Evolutionary conservation across 805 yeast species (phyloP), one percentile per base, ranked within the genome.

Genomic region (Candida methanosorbosa): DNA sequence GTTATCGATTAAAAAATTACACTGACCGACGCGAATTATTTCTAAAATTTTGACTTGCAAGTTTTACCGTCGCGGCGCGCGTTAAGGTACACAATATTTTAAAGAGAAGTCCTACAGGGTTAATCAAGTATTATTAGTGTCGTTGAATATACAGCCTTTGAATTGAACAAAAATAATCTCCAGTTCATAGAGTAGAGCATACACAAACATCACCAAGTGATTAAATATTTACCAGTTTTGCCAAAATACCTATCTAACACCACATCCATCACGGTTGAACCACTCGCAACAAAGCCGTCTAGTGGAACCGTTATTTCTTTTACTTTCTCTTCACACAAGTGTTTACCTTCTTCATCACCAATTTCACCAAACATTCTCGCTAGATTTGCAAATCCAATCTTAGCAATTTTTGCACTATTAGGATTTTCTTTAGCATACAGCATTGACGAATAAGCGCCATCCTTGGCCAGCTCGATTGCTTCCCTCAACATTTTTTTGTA

Each of bases 401-500:
- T 62, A 2, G 66, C 49, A 14, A 68, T 56, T 29, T 56, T 49
- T 2, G 71, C 70, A 32, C 59, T 46, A 30, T 58, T 57, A 30
- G 48, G 48, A 37, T 59, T 63, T 9, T 52, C 49, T 18, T 45
- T 50, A 12, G 63, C 48, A 35, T 51, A 39, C 21, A 48, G 34
- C 33, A 52, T 49, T 0, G 68, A 38, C 19, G 52, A 54, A 18
- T 54, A 48, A 13, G 63, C 62, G 3, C 64, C 52, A 23, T 63
- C 62, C 36, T 61, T 58, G 9, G 61, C 65, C 54, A 65, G 57
- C 37, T 60, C 60, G n/a, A 66, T 49, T 0, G 72, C 64, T 29
- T 58, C 52, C 5, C 43, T 28, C 3, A 52, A 42, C 3, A 56
- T 34, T 1, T 57, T 56, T 22, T 58, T 53, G 23, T 46, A 46